Evolutionary conservation across 208 protist species (phyloP), one percentile per base, ranked within the genome.

Genomic region (Crithidia expoeki): DNA sequence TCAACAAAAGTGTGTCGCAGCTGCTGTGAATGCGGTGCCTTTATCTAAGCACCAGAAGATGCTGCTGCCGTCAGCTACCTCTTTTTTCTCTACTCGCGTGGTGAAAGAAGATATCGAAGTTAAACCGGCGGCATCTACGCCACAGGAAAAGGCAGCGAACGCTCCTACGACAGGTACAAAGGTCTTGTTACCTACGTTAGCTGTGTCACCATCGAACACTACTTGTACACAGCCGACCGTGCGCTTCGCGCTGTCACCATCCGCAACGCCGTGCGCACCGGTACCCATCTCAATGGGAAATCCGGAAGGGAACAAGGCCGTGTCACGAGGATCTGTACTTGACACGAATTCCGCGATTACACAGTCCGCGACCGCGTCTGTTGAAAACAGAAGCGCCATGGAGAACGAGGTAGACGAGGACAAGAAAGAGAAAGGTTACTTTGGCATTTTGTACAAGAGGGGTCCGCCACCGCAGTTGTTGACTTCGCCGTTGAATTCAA

Each of bases 391-490:
- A 23, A 44, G 16, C 27, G 52, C 51, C 9, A 40, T 28, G 21
- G 65, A 53, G 4, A 38, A 46, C 16, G 61, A 68, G 0, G 50
- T 34, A 4, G 61, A 57, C 30, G 61, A 47, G 25, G 57, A 62
- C 30, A 50, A 47, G 25, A 40, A 62, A 21, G 57, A 62, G 25
- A 25, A 68, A 28, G 49, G 49, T 17, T 81, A 73, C 51, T 81
- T 81, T 46, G 47, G 33, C n/a, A 73, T 81, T 28, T n/a, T 81
- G 4, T 60, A 53, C 44, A 10, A 58, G 34, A n/a, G 59, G 17
- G 60, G 60, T 1, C 60, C 60, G n/a, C 50, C 33, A 25, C 17
- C 28, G 25, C 14, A 16, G 23, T 21, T 44, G 28, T 34, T 33
- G 10, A 0, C 4, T 16, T 34, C 42, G 14, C 55, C 49, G 46